These are phyloP conservation scores for Schizosaccharomyces cryophilus DNA, from an alignment of 805 yeast genomes.

Conservation along the genomic window DNA sequence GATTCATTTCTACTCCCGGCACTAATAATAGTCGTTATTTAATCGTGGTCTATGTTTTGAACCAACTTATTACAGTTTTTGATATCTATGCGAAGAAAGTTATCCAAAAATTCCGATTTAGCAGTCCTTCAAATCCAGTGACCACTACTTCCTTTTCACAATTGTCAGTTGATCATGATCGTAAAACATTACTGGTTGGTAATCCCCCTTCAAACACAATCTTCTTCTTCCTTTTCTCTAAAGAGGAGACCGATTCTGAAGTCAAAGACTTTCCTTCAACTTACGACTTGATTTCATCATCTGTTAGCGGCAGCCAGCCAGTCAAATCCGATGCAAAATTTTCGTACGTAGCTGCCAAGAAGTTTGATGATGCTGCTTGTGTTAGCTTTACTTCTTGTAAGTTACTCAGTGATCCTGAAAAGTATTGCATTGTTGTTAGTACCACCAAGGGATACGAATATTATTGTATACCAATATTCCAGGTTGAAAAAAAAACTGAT, in stretches of 20 bases:
- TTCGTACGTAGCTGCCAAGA: neutral
- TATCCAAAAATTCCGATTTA: neutral
- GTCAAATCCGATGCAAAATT: neutral
- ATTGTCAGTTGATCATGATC: neutral
- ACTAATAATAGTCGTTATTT: neutral
- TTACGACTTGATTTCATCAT: neutral
- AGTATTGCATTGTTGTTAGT: neutral
- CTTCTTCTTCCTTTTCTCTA: neutral
- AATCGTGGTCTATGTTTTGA: neutral
- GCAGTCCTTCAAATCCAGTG: neutral
- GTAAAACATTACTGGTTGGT: neutral
- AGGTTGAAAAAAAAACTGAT: neutral
- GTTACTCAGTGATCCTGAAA: neutral
- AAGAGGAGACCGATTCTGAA: neutral
- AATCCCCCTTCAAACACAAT: neutral
- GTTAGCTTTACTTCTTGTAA: neutral
- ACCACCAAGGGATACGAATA: neutral
- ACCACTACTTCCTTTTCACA: neutral
- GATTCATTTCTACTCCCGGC: neutral
- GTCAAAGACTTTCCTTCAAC: neutral
- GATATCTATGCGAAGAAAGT: neutral
- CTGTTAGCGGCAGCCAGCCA: neutral
- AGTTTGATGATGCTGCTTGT: neutral
- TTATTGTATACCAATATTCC: neutral
- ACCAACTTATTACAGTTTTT: neutral